Percentiles rank a stretch among this genome's conserved stretches.
Conservation (phyloP, 2,329 filamentous ascomycete genomes). For the Elsinoe ampelina region DNA sequence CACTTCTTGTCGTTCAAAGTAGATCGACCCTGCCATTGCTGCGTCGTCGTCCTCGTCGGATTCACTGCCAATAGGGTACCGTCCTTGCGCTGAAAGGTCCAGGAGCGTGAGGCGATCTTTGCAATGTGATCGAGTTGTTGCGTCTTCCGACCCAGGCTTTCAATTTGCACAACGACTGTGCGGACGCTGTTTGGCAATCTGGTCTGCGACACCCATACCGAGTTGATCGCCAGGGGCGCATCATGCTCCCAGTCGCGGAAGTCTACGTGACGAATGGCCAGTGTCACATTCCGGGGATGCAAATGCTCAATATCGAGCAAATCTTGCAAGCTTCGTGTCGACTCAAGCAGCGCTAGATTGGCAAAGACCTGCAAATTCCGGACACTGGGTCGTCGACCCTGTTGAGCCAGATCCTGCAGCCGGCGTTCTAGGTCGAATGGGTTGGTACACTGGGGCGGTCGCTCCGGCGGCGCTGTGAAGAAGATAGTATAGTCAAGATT, state of each 20-base stretch:
- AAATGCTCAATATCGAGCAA: conserved; percentile 19
- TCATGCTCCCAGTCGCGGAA: conserved; percentile 31
- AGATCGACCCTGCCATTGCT: conserved; percentile 39
- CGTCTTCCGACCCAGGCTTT: conserved; percentile 40
- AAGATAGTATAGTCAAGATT: conserved; percentile 14
- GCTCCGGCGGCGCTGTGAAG: neutral
- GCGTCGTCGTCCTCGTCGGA: conserved; percentile 22
- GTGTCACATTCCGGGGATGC: conserved; percentile 21
- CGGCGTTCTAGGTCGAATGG: conserved; percentile 4
- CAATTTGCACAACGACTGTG: conserved; percentile 39
- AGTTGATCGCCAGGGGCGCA: conserved; percentile 20
- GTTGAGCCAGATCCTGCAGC: neutral
- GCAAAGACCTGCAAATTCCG: conserved; percentile 14
- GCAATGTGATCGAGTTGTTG: conserved; percentile 39
- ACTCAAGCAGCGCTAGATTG: conserved; percentile 13
- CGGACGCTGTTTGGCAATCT: conserved; percentile 15
- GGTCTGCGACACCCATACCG: conserved; percentile 19
- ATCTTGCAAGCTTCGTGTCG: conserved; percentile 6
- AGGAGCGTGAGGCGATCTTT: conserved; percentile 27
- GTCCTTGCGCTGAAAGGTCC: conserved; percentile 28
- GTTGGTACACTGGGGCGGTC: conserved; percentile 11
- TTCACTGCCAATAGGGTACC: conserved; percentile 10
- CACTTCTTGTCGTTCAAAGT: conserved; percentile 32
- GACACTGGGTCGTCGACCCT: neutral
- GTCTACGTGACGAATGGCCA: conserved; percentile 30